phyloP scores from a whole-genome alignment of 805 yeast genomes.

The Teunomyces pallodes region DNA sequence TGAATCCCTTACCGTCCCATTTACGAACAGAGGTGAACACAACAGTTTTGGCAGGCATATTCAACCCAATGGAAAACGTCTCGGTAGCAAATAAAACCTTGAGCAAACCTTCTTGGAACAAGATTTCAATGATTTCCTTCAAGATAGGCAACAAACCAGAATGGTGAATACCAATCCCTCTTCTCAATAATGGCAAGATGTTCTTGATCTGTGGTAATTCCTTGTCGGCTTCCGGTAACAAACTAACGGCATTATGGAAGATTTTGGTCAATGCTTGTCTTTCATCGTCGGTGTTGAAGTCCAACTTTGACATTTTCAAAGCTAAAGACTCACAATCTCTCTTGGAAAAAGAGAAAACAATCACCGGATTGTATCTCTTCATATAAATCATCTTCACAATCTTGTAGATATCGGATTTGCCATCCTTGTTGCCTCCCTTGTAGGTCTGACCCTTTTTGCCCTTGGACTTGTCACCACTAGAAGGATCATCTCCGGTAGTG shows the following conservation, averaged over 20 bases:
- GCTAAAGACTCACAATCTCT: conserved; percentile 96
- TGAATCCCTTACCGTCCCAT: conserved; percentile 96
- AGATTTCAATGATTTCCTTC: conserved; percentile 91
- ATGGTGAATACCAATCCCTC: conserved; percentile 99
- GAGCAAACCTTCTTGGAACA: conserved; percentile 93
- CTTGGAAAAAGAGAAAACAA: conserved; percentile 96
- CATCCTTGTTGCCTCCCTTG: conserved; percentile 82
- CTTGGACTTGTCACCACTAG: conserved; percentile 52
- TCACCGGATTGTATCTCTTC: conserved; percentile 94
- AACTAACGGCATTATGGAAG: conserved; percentile 82
- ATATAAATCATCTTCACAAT: conserved; percentile 98
- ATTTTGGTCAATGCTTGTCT: conserved; percentile 87
- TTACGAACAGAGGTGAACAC: conserved; percentile 96
- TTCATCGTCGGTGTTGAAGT: conserved; percentile 92
- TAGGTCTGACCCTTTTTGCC: conserved; percentile 78
- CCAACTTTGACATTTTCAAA: conserved; percentile 90
- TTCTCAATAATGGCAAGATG: conserved; percentile 78
- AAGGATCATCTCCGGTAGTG: conserved; percentile 80
- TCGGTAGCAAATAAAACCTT: conserved; percentile 97
- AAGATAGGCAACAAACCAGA: conserved; percentile 92
- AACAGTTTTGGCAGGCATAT: conserved; percentile 99
- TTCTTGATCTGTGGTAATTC: conserved; percentile 93
- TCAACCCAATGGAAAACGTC: conserved; percentile 95
- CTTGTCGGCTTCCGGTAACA: conserved; percentile 86
- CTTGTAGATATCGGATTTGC: conserved; percentile 84